These are phyloP conservation scores for Vitis hybrid DNA, from an alignment of 177 flowering plant genomes.

Conservation along the genomic window DNA sequence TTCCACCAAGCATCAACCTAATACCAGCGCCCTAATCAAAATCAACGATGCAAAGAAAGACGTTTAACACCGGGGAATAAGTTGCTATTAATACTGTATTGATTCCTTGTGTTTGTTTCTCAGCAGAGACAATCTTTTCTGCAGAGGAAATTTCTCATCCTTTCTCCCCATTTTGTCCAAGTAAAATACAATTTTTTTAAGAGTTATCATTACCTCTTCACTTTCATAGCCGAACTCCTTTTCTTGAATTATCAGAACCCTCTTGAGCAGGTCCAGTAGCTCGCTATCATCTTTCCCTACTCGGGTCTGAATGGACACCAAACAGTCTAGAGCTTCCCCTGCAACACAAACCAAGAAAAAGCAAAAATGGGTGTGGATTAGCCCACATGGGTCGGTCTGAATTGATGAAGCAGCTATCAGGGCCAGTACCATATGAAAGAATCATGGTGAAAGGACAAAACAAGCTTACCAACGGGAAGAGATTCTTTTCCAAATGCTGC, in stretches of 20 bases:
- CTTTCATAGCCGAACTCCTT: conserved; percentile 67
- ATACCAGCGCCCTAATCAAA: no score
- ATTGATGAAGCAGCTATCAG: background rate
- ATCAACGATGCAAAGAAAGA: background rate
- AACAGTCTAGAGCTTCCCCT: conserved; percentile 90
- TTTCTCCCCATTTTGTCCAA: conserved; percentile 67
- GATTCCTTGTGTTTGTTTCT: conserved; percentile 50
- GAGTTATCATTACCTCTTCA: conserved; percentile 61
- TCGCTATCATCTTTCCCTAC: conserved; percentile 50
- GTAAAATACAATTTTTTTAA: conserved; percentile 67
- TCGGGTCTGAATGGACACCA: conserved; percentile 65
- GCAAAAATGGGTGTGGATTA: background rate
- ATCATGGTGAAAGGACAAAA: background rate
- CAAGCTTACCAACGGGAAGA: conserved; percentile 69
- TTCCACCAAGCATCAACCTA: no score
- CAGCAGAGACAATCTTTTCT: conserved; percentile 63
- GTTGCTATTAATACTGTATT: conserved; percentile 20
- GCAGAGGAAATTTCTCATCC: conserved; percentile 52
- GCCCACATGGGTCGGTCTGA: no score
- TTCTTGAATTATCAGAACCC: conserved; percentile 82
- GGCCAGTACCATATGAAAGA: background rate
- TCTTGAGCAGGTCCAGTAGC: conserved; percentile 50
- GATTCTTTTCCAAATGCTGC: conserved; percentile 78
- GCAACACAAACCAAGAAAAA: conserved; percentile 13
- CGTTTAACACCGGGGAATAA: background rate